Evolutionary conservation across 1,284 basidiomycete genomes (phyloP).

Genomic region (Papiliotrema terrestris): DNA sequence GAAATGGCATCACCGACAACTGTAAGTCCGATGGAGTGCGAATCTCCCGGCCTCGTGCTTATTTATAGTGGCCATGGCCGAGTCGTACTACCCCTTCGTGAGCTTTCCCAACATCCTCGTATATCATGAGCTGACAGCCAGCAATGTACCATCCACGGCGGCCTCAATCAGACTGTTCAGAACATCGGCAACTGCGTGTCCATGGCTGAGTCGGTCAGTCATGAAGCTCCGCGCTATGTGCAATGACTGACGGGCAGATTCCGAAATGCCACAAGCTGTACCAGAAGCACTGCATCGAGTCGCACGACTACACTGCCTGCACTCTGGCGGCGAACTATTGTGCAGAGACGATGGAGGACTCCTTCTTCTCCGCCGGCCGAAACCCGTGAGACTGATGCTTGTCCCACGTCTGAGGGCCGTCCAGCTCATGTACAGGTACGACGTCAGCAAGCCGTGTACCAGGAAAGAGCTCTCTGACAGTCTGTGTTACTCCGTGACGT

Average conservation of each 20-base stretch:
- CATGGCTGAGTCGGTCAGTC: constrained; percentile 42
- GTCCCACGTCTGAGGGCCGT: background rate
- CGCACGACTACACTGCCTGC: constrained; percentile 59
- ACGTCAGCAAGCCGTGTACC: constrained; percentile 61
- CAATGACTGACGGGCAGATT: constrained; percentile 13
- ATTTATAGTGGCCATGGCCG: constrained; percentile 25
- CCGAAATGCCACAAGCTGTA: constrained; percentile 42
- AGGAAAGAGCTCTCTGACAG: constrained; percentile 42
- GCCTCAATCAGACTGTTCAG: constrained; percentile 37
- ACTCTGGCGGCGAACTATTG: constrained; percentile 63
- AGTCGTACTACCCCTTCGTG: constrained; percentile 45
- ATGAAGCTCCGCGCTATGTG: too few species aligned
- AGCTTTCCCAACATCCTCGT: constrained; percentile 1
- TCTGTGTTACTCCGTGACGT: constrained; percentile 51
- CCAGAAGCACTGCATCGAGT: constrained; percentile 34
- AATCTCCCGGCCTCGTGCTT: background rate
- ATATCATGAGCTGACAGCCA: constrained; percentile 1
- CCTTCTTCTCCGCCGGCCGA: constrained; percentile 37
- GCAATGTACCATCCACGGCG: constrained; percentile 43
- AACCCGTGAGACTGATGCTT: constrained; percentile 42
- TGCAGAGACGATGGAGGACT: constrained; percentile 41
- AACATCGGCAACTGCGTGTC: constrained; percentile 37
- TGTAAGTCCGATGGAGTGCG: constrained; percentile 18
- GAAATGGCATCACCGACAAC: constrained; percentile 56
- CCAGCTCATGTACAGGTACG: constrained; percentile 52